Evolutionary conservation across 2,329 filamentous ascomycete genomes (phyloP).

Genomic region (Teratosphaeria zuluensis): DNA sequence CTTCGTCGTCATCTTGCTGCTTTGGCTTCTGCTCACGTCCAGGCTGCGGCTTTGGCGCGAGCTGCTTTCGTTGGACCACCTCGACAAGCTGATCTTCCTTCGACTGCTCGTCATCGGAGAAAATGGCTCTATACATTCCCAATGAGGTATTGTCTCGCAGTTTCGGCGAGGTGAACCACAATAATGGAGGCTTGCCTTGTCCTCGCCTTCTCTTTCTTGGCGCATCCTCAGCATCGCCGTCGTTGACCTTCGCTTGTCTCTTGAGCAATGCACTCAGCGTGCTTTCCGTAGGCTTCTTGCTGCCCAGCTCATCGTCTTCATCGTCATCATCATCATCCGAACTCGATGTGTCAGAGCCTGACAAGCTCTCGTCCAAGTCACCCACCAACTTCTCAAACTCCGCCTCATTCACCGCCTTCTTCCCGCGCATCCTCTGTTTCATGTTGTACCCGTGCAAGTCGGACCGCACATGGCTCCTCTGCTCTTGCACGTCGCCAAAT

Average conservation of each 20-base stretch:
- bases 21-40: slow-evolving; percentile 32
- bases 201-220: slow-evolving; percentile 43
- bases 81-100: slow-evolving; percentile 53
- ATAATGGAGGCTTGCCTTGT: slow-evolving; percentile 59
- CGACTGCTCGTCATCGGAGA: slow-evolving; percentile 62
- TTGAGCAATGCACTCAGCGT: slow-evolving; percentile 69
- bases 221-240: slow-evolving; percentile 41
- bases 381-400: slow-evolving; percentile 84
- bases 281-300: slow-evolving; percentile 50
- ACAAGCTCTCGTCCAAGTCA: slow-evolving; percentile 82
- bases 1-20: slow-evolving; percentile 33
- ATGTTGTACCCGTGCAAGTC: slow-evolving; percentile 92
- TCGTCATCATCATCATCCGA: slow-evolving; percentile 65
- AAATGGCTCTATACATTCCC: slow-evolving; percentile 75
- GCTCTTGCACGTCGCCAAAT: slow-evolving; percentile 66
- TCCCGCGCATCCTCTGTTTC: slow-evolving; percentile 76
- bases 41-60: slow-evolving; percentile 50
- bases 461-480: slow-evolving; percentile 76
- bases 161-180: slow-evolving; percentile 75
- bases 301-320: slow-evolving; percentile 27
- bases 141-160: slow-evolving; percentile 71
- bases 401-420: slow-evolving; percentile 59
- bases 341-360: slow-evolving; percentile 56
- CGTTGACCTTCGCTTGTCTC: slow-evolving; percentile 67
- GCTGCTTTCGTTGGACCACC: slow-evolving; percentile 65